Conservation (phyloP, 116 monocot species). For the Dioscorea cayenensis region DNA sequence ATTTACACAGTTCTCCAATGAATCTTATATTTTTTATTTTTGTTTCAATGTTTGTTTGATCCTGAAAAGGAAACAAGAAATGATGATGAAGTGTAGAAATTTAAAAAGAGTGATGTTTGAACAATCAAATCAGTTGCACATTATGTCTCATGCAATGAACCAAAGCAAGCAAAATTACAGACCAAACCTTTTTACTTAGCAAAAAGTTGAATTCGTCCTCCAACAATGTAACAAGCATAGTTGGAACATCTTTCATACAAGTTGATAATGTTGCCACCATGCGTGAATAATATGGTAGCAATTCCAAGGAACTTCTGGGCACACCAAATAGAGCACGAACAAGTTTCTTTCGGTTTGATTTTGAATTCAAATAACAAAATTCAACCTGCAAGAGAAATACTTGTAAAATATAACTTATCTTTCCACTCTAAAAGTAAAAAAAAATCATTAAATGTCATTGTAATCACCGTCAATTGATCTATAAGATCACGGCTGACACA, state of each 20-base stretch:
- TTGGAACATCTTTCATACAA: conserved; percentile 92
- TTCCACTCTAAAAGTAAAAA: neutral
- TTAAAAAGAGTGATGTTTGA: neutral
- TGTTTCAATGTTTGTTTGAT: conserved; percentile 97
- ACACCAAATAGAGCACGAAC: conserved; percentile 79
- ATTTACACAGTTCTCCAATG: conserved; percentile 98
- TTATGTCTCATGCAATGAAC: neutral
- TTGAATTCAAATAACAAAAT: conserved; percentile 96
- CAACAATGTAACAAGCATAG: conserved; percentile 67
- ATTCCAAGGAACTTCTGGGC: conserved; percentile 86
- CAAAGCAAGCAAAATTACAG: neutral
- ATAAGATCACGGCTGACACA: conserved; percentile 98
- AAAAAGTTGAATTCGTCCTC: conserved; percentile 97
- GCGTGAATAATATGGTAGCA: conserved; percentile 93
- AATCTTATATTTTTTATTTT: conserved; percentile 99
- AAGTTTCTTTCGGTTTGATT: conserved; percentile 89
- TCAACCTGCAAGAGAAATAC: conserved; percentile 52
- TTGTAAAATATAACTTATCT: neutral
- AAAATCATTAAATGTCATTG: neutral
- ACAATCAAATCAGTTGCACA: neutral
- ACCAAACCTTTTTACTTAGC: conserved; percentile 92
- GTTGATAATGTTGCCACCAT: conserved; percentile 95
- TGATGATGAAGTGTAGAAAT: neutral
- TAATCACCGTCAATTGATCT: conserved; percentile 86
- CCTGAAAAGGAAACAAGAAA: conserved; percentile 38